phyloP scores from a whole-genome alignment of 345 rosid genomes.

The Camelina hispida region DNA sequence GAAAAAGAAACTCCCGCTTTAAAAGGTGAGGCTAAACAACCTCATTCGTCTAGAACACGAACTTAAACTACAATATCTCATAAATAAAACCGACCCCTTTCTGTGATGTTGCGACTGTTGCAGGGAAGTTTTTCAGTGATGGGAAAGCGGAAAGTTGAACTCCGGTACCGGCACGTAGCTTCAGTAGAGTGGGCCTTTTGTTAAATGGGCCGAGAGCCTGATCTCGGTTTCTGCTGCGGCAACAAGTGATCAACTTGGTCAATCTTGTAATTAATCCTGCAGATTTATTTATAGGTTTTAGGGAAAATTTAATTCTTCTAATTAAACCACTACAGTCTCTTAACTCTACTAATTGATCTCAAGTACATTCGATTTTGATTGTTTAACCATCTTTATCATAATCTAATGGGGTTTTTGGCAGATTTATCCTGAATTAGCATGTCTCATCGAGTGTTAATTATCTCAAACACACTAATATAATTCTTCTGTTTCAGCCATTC shows the following conservation, averaged over 20 bases:
- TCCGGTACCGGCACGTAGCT: not conserved
- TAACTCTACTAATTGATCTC: too few species aligned
- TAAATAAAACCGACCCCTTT: constrained; percentile 52
- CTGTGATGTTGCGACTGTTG: constrained; percentile 7
- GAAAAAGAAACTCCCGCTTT: constrained; percentile 53
- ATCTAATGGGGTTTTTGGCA: too few species aligned
- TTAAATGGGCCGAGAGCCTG: not conserved
- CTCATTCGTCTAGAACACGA: constrained; percentile 2
- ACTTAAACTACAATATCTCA: constrained; percentile 49
- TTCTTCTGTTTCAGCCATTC: too few species aligned
- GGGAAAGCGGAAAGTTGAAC: constrained; percentile 29
- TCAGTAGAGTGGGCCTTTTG: not conserved
- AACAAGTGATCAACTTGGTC: constrained; percentile 47
- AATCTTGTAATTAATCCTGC: not conserved
- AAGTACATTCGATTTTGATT: too few species aligned
- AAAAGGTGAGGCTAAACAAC: constrained; percentile 32
- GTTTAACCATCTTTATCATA: too few species aligned
- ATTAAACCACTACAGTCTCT: too few species aligned
- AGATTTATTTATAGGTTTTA: not conserved
- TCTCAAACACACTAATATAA: too few species aligned
- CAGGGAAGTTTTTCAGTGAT: constrained; percentile 23
- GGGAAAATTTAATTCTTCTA: too few species aligned
- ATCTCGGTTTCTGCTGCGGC: not conserved
- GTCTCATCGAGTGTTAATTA: too few species aligned
- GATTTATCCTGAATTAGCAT: too few species aligned